These are phyloP conservation scores for Leccinum pachyderme DNA, from an alignment of 1,284 basidiomycete genomes.

Conservation along the genomic window DNA sequence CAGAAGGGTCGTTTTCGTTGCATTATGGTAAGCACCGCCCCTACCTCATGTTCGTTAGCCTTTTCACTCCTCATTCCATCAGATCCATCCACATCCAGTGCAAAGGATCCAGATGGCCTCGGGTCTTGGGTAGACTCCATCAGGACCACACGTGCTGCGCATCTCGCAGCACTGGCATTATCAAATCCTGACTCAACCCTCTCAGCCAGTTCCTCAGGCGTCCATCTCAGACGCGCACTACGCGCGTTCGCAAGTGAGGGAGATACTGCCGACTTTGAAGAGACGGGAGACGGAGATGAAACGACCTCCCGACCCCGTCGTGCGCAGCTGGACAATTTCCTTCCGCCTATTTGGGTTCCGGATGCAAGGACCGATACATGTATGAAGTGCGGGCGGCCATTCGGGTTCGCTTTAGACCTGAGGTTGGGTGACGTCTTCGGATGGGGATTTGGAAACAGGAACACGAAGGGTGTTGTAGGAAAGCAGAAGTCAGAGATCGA, in stretches of 20 bases:
- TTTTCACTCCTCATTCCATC: neutral
- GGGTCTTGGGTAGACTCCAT: slow-evolving; percentile 63
- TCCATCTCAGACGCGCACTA: slow-evolving; percentile 67
- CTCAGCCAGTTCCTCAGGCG: slow-evolving; percentile 70
- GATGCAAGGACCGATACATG: slow-evolving; percentile 79
- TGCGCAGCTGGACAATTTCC: slow-evolving; percentile 71
- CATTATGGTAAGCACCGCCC: slow-evolving; percentile 51
- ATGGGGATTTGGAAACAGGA: slow-evolving; percentile 26
- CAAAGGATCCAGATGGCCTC: slow-evolving; percentile 14
- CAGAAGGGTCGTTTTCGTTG: slow-evolving; percentile 74
- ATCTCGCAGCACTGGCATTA: slow-evolving; percentile 63
- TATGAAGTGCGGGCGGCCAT: slow-evolving; percentile 77
- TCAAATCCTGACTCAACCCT: slow-evolving; percentile 77
- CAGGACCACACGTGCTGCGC: slow-evolving; percentile 68
- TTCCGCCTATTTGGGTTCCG: slow-evolving; percentile 91
- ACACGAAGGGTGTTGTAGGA: slow-evolving; percentile 6
- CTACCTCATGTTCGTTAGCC: neutral
- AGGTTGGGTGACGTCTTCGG: slow-evolving; percentile 28
- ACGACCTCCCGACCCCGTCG: slow-evolving; percentile 18
- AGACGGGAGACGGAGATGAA: slow-evolving; percentile 20
- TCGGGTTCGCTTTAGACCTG: slow-evolving; percentile 59
- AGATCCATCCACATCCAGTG: slow-evolving; percentile 7
- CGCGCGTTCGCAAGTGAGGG: slow-evolving; percentile 56
- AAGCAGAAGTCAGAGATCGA: slow-evolving; percentile 14
- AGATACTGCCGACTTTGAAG: slow-evolving; percentile 17